Base-by-base conservation (phyloP, 495 filamentous ascomycete genomes). In the Lepidopterella palustris region DNA sequence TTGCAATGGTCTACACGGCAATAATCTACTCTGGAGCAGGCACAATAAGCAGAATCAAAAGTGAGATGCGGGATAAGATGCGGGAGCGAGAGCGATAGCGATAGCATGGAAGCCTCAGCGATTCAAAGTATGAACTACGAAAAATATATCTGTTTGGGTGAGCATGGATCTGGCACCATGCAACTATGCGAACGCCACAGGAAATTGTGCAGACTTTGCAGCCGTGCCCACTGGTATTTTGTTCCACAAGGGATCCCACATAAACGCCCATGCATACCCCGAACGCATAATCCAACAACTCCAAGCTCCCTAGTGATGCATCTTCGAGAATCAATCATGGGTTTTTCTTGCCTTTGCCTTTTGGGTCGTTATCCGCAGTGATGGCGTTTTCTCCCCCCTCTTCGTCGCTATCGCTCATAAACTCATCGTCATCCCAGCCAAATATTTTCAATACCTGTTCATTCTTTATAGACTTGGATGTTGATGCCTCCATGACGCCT, bases 11-110 rank as follows among this genome's bases (percentile, higher is more conserved):
- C 45, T 93, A 80, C 53, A 83, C 79, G 0, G 84, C 86, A 8
- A 72, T 95, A 66, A 85, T 90, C 5, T 98, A 95, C 68, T 87
- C 87, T 3, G 93, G 92, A 18, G 80, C 87, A 3, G 92, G 92
- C 11, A 92, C 88, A 0, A 80, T 96, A 45, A 91, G 87, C 23
- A 79, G 88, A 55, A 88, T 97, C 27, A 97, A 96, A 77, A 75
- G 79, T 58, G 90, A 97, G 77, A 85, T 98, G 83, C 80, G 82
- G 54, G 78, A 86, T 65, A 73, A 75, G 62, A 73, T 79, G 69
- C 66, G 4, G 47, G 42, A 58, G 52, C 57, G 40, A 6, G 49
- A 21, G 53, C n/a, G n/a, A n/a, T n/a, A n/a, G n/a, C n/a, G n/a
- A n/a, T n/a, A n/a, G n/a, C n/a, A n/a, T n/a, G n/a, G n/a, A n/a